phyloP scores from a whole-genome alignment of 179 eudicot genomes.

The Beta lomatogona region DNA sequence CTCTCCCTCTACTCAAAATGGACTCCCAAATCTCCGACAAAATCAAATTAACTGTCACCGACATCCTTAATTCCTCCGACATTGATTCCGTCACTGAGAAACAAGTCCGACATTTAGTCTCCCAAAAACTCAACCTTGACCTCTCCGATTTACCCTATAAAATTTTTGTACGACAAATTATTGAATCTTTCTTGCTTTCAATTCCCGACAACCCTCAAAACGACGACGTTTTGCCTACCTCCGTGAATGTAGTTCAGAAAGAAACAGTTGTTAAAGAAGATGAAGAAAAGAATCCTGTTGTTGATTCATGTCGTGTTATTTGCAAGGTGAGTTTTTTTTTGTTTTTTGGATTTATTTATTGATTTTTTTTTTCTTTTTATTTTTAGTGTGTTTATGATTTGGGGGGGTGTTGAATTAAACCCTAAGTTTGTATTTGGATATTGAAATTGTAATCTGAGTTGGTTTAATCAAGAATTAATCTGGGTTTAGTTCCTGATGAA shows the following conservation, averaged over 20 bases:
- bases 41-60: constrained; percentile 45
- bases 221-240: constrained; percentile 1
- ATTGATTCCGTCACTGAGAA: constrained; percentile 49
- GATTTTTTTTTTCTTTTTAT: neutral
- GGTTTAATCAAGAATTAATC: neutral
- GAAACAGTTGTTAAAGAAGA: neutral
- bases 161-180: constrained; percentile 34
- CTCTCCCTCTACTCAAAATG: constrained; percentile 9
- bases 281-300: neutral
- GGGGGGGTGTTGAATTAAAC: neutral
- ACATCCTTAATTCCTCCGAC: constrained; percentile 45
- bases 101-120: constrained; percentile 40
- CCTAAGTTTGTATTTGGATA: neutral
- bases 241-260: neutral
- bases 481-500: neutral
- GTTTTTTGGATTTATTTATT: no score
- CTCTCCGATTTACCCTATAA: constrained; percentile 38
- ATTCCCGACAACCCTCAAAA: neutral
- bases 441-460: neutral
- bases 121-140: constrained; percentile 38
- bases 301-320: constrained; percentile 30
- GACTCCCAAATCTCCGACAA: constrained; percentile 19
- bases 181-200: constrained; percentile 51
- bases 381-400: neutral
- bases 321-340: constrained; percentile 46